Evolutionary conservation across 768 basidiomycete species (phyloP).

Genomic region (Suillus luteus): DNA sequence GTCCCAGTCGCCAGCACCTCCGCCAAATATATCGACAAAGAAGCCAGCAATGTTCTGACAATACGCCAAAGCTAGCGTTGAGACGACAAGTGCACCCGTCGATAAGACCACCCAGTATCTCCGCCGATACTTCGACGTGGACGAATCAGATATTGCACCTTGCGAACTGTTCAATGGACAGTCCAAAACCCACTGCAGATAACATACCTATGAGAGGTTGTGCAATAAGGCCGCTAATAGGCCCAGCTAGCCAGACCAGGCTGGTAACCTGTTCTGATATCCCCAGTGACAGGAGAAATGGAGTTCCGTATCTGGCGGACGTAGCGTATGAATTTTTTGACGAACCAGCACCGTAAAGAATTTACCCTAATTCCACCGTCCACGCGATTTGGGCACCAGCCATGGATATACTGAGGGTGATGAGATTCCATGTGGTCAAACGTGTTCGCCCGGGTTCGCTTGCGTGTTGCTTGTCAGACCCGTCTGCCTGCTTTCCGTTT

Average conservation of each 20-base stretch:
- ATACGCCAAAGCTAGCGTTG: conserved; percentile 81
- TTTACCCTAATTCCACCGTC: conserved; percentile 93
- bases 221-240: conserved; percentile 91
- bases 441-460: conserved; percentile 30
- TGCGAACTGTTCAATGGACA: conserved; percentile 13
- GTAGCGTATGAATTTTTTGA: not conserved
- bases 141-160: conserved; percentile 97
- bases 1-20: conserved; percentile 87
- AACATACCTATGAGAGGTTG: conserved; percentile 93
- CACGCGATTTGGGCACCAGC: conserved; percentile 93
- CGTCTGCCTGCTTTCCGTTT: conserved; percentile 22
- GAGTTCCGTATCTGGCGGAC: conserved; percentile 83
- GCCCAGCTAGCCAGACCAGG: conserved; percentile 94
- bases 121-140: conserved; percentile 85
- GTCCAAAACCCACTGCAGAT: conserved; percentile 2
- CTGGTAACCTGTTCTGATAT: conserved; percentile 89
- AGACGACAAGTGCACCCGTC: conserved; percentile 74
- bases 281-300: conserved; percentile 80
- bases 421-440: conserved; percentile 64
- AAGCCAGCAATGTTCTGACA: conserved; percentile 72
- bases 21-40: conserved; percentile 74
- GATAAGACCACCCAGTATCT: conserved; percentile 94
- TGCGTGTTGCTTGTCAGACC: conserved; percentile 6
- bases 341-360: conserved; percentile 8
- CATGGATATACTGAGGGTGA: conserved; percentile 89